phyloP scores from a whole-genome alignment of 257 asterid species.

The Misopates orontium region DNA sequence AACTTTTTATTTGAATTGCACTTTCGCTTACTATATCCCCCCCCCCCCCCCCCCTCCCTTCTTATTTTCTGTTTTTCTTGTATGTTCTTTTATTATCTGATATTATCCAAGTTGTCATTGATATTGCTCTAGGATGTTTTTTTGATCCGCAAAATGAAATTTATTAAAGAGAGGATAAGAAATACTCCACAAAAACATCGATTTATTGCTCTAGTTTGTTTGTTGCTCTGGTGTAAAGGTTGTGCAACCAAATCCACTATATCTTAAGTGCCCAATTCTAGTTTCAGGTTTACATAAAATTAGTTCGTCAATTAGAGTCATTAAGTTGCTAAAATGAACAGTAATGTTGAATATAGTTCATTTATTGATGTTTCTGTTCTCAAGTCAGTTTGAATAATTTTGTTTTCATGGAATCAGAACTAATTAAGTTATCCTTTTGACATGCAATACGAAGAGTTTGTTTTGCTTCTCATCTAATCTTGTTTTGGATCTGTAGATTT shows the following conservation, averaged over 20 bases:
- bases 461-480: conserved; percentile 13
- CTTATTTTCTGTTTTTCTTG: too few species aligned
- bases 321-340: not conserved
- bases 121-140: not conserved
- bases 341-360: not conserved
- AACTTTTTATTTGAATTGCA: not conserved
- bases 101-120: conserved; percentile 9
- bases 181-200: too few species aligned
- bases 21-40: not conserved
- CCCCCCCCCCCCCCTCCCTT: too few species aligned
- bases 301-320: not conserved
- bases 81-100: not conserved
- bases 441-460: not conserved
- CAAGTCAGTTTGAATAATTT: conserved; percentile 6
- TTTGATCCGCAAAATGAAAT: too few species aligned
- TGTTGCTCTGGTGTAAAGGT: not conserved
- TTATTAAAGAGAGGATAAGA: too few species aligned
- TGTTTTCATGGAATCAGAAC: not conserved
- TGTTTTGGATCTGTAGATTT: conserved; percentile 44
- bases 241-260: not conserved
- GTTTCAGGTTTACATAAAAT: not conserved
- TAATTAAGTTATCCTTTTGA: not conserved
- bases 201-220: conserved; percentile 1
- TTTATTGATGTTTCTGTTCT: not conserved
- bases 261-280: too few species aligned